phyloP scores from a whole-genome alignment of 164 flowering plant genomes.

The Dillenia turbinata region DNA sequence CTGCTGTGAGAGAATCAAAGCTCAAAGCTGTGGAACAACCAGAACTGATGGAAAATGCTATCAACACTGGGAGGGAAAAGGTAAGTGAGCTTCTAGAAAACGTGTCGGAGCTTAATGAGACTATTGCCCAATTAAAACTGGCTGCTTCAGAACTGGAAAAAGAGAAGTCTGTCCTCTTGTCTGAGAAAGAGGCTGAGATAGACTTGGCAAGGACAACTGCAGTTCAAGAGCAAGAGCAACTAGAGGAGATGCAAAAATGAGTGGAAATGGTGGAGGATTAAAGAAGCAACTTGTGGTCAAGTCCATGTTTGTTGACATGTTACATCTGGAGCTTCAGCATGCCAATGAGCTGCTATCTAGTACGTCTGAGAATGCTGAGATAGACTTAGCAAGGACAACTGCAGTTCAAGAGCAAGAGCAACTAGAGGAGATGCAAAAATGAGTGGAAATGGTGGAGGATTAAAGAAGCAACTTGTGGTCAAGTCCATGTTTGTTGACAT shows the following conservation, averaged over 20 bases:
- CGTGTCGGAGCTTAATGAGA: constrained; percentile 36
- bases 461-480: constrained; percentile 30
- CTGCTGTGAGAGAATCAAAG: constrained; percentile 26
- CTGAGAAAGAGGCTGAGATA: constrained; percentile 31
- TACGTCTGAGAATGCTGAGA: constrained; percentile 28
- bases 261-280: constrained; percentile 22
- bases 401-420: constrained; percentile 23
- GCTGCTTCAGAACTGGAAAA: constrained; percentile 32
- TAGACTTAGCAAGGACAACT: constrained; percentile 11
- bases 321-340: constrained; percentile 30
- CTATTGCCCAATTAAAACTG: constrained; percentile 22
- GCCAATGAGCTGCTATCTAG: constrained; percentile 18
- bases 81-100: constrained; percentile 30
- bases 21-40: constrained; percentile 22
- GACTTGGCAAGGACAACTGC: constrained; percentile 10
- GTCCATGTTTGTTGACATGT: constrained; percentile 21
- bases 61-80: constrained; percentile 28
- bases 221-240: constrained; percentile 20
- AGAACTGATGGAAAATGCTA: constrained; percentile 28
- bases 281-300: constrained; percentile 33
- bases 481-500: constrained; percentile 27
- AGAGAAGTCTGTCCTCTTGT: constrained; percentile 19
- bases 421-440: constrained; percentile 23
- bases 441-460: constrained; percentile 21
- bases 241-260: constrained; percentile 26